A percentile compares a stretch with the other conserved stretches of the same genome.
Conservation (phyloP, 306 rosid species). For the cucumber (Cucumis sativus) region Cucumber_9930_V3 NC_026661.2:19106501-19107000, state of each 20-base stretch:
- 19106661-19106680: background rate
- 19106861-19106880: too few species aligned
- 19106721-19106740: background rate
- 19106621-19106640: background rate
- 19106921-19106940: too few species aligned
- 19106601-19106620: background rate
- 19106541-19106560: constrained; percentile 6
- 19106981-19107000: too few species aligned
- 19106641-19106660: background rate
- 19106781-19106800: too few species aligned
- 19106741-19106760: background rate
- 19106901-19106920: too few species aligned
- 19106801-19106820: too few species aligned
- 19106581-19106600: background rate
- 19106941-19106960: too few species aligned
- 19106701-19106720: background rate
- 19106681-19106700: background rate
- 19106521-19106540: background rate
- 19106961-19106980: background rate
- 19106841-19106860: too few species aligned
- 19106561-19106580: background rate
- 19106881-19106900: too few species aligned
- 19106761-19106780: background rate
- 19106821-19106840: too few species aligned
- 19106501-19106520: background rate